Base-by-base conservation (phyloP, 2,329 filamentous ascomycete genomes). In the Xylariaceae sp. region DNA sequence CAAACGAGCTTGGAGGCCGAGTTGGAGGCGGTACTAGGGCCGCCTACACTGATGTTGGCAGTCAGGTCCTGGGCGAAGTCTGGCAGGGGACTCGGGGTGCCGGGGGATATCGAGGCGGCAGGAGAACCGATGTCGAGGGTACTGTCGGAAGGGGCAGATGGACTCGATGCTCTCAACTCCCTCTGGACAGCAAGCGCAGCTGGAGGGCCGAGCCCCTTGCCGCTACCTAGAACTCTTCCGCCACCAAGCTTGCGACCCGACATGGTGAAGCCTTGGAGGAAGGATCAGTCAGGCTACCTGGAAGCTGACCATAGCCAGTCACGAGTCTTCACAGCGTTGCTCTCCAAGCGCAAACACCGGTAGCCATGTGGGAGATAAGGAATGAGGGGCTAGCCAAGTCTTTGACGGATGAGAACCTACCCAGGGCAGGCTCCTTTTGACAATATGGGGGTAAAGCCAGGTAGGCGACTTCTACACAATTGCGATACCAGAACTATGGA, bases 151-250 rank as follows among this genome's bases (percentile, higher is more conserved):
- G 73, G 68, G 30, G 73, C 67, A 45, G 75, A 67, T 37, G 70
- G 76, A 57, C 71, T 79, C 50, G 64, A 62, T 26, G 69, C 67
- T 54, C 63, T 64, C 22, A 26, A 11, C 40, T 56, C 45, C 34
- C 55, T 50, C 65, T 60, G 73, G 54, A 67, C 65, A 57, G 65
- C 51, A 8, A 46, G 57, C 41, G 68, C 59, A 37, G 66, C 59
- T 19, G 78, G 74, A 57, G 88, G 85, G 54, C 83, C 85, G 57
- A 95, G 79, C 57, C 85, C 82, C 66, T 85, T 89, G 57, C 88
- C 89, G 69, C 78, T 94, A 59, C 91, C 91, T 57, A 96, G 73
- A 60, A 96, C 83, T 70, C 91, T 83, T 64, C 91, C 91, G 68
- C 91, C 90, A 67, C 91, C 91, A 64, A 96, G 78, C 73, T 86